These are phyloP conservation scores for Russula abietina DNA, from an alignment of 768 basidiomycete genomes.

Conservation along the genomic window DNA sequence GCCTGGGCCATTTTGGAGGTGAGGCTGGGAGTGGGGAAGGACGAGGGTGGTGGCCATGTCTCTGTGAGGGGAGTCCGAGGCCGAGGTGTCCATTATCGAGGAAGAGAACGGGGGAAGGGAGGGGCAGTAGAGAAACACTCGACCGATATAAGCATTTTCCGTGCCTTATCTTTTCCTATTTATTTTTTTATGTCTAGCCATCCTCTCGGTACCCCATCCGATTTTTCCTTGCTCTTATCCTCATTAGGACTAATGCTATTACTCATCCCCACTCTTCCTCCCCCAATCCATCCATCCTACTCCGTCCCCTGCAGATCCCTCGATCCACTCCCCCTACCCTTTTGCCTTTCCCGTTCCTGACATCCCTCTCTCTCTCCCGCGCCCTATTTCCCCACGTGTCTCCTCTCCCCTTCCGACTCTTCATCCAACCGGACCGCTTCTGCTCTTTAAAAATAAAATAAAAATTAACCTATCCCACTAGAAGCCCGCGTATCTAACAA, in stretches of 20 bases:
- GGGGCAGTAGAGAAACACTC: background rate
- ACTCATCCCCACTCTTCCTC: slow-evolving; percentile 2
- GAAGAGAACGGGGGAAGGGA: background rate
- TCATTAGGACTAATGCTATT: slow-evolving; percentile 18
- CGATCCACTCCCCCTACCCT: background rate
- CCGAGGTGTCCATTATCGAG: slow-evolving; percentile 16
- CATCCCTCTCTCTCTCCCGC: background rate
- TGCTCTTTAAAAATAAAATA: too few relatives aligned
- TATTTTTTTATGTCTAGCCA: slow-evolving; percentile 1
- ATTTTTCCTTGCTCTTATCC: slow-evolving; percentile 23
- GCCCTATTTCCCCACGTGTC: background rate
- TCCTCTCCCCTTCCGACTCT: background rate
- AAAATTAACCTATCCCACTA: too few relatives aligned
- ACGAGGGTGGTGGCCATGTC: slow-evolving; percentile 18
- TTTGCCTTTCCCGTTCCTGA: slow-evolving; percentile 13
- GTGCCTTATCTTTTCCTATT: slow-evolving; percentile 21
- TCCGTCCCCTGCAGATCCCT: slow-evolving; percentile 15
- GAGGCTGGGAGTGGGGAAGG: background rate
- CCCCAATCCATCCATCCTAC: background rate
- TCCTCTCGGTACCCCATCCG: background rate
- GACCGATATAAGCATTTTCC: slow-evolving; percentile 19
- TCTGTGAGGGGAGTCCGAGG: slow-evolving; percentile 17
- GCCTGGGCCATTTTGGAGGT: slow-evolving; percentile 27
- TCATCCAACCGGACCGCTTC: background rate
- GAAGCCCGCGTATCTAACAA: slow-evolving; percentile 10